Evolutionary conservation across 257 asterid species (phyloP).

Genomic region (Dorcoceras hygrometricum): DNA sequence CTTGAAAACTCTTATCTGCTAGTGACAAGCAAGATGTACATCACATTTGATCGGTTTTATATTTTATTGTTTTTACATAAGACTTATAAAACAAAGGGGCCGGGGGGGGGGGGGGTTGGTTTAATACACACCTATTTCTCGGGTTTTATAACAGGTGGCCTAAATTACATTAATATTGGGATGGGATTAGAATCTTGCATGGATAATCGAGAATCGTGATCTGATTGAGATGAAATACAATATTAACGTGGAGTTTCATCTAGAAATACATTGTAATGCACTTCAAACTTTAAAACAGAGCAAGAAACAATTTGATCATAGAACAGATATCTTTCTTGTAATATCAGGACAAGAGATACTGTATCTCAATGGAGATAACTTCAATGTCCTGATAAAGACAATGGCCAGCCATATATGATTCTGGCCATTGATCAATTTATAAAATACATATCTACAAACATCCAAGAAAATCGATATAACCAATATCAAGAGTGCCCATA

Average conservation of each 20-base stretch:
- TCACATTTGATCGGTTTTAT: neutral
- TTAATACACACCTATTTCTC: too few relatives aligned
- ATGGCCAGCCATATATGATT: neutral
- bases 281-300: neutral
- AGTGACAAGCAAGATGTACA: neutral
- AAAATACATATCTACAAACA: too few relatives aligned
- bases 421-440: neutral
- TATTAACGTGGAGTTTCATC: too few relatives aligned
- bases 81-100: neutral
- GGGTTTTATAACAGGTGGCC: neutral
- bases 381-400: neutral
- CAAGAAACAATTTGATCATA: neutral
- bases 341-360: neutral
- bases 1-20: too few relatives aligned
- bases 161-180: too few relatives aligned
- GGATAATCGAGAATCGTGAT: too few relatives aligned
- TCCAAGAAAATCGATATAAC: neutral
- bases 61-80: too few relatives aligned
- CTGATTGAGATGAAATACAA: neutral
- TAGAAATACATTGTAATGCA: too few relatives aligned
- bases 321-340: neutral
- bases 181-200: neutral
- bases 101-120: too few relatives aligned
- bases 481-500: neutral
- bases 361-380: neutral